phyloP scores from a whole-genome alignment of 306 rosid genomes.

The Prunus campanulata region DNA sequence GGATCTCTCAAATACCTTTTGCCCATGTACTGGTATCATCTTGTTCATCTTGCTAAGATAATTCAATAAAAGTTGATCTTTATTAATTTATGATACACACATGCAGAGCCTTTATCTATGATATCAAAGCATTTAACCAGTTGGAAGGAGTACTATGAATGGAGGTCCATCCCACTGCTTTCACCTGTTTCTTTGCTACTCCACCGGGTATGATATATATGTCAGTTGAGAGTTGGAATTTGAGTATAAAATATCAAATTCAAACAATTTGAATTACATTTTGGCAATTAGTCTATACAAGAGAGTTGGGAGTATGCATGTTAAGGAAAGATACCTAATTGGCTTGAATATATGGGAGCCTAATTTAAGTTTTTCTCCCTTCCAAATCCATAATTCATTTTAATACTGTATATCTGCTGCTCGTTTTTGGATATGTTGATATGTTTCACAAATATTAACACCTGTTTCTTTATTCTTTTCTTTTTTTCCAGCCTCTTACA shows the following conservation, averaged over 20 bases:
- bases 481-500: constrained; percentile 71
- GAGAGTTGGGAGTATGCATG: not conserved
- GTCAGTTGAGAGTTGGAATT: constrained; percentile 5
- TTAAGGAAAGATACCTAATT: not conserved
- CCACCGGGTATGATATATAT: constrained; percentile 69
- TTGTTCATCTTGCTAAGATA: constrained; percentile 23
- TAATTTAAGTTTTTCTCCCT: not conserved
- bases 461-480: not conserved
- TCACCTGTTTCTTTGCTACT: constrained; percentile 87
- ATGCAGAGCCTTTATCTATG: constrained; percentile 55
- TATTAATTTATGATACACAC: constrained; percentile 20
- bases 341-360: not conserved
- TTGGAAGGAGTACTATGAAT: constrained; percentile 79
- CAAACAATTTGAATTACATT: not conserved
- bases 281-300: not conserved
- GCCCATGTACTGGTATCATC: constrained; percentile 74
- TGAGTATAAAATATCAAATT: not conserved
- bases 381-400: constrained; percentile 4
- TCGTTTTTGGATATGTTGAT: not conserved
- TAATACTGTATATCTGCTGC: not conserved
- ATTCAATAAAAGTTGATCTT: constrained; percentile 12
- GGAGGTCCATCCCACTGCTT: constrained; percentile 76
- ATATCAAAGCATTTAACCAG: constrained; percentile 42
- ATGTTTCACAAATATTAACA: not conserved
- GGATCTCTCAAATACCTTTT: constrained; percentile 55